Conservation (phyloP, 306 rosid species). For the Quercus ilex region DNA sequence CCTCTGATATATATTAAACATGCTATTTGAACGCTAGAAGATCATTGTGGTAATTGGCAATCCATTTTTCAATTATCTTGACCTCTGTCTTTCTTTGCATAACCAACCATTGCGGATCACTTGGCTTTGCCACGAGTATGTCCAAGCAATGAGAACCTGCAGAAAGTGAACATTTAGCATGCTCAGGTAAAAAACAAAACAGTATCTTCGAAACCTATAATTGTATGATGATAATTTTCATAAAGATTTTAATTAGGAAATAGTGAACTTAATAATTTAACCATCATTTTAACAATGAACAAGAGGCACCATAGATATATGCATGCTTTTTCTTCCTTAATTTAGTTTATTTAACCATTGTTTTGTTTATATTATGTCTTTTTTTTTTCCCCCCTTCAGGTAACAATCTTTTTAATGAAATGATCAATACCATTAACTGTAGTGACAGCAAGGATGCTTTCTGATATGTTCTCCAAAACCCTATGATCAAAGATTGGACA, state of each 20-base stretch:
- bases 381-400: not conserved
- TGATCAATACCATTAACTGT: conserved; percentile 46
- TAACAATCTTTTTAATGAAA: not conserved
- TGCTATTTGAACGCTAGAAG: conserved; percentile 16
- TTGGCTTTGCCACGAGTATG: conserved; percentile 16
- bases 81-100: conserved; percentile 36
- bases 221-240: not conserved
- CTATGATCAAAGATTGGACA: conserved; percentile 14
- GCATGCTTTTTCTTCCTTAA: not conserved
- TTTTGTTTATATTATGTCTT: not conserved
- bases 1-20: not conserved
- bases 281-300: too few species aligned
- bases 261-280: too few species aligned
- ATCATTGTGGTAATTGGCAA: conserved; percentile 33
- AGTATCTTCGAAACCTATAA: not conserved
- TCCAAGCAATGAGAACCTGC: conserved; percentile 61
- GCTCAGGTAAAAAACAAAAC: not conserved
- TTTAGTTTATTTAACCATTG: not conserved
- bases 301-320: too few species aligned
- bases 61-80: conserved; percentile 39
- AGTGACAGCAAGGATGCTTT: conserved; percentile 42
- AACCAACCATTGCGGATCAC: conserved; percentile 49
- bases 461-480: conserved; percentile 63
- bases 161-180: not conserved
- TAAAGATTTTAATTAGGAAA: not conserved